A percentile compares a stretch with the other conserved stretches of the same genome.
Evolutionary conservation across 163 green algal species (phyloP).

Genomic region (Picocystis sp.): DNA sequence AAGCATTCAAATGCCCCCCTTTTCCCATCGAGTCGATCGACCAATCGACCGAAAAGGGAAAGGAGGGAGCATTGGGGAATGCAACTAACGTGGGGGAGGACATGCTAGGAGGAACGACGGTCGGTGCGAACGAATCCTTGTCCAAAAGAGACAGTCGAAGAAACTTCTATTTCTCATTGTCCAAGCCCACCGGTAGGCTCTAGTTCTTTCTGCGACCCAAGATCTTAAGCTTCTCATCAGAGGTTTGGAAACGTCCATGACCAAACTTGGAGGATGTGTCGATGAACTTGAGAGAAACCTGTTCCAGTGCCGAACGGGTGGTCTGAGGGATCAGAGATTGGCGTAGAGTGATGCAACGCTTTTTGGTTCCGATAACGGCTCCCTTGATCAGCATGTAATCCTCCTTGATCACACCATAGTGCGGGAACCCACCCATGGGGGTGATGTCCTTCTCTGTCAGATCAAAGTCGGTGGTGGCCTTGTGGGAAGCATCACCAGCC

Average conservation of each 20-base stretch:
- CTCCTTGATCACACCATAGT: conserved; percentile 90
- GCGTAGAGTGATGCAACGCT: conserved; percentile 89
- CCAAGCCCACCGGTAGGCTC: neutral
- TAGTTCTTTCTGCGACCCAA: conserved; percentile 35
- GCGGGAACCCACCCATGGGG: conserved; percentile 94
- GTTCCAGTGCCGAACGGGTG: conserved; percentile 69
- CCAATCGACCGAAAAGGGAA: no score
- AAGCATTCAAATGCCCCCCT: no score
- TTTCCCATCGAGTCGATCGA: no score
- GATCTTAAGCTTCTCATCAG: conserved; percentile 64
- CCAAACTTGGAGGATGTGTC: conserved; percentile 95
- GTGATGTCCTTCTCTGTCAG: conserved; percentile 96
- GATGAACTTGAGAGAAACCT: conserved; percentile 97
- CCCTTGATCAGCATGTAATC: conserved; percentile 99
- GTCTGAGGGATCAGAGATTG: conserved; percentile 80
- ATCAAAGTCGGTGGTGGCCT: conserved; percentile 85
- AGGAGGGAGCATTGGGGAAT: no score
- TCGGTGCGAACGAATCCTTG: no score
- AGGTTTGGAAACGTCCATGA: conserved; percentile 91
- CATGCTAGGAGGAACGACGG: no score
- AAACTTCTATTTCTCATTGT: neutral
- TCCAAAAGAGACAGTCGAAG: neutral
- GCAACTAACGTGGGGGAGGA: no score
- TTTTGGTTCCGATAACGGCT: conserved; percentile 68
- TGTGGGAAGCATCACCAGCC: conserved; percentile 73